Percentiles rank a stretch among this genome's conserved stretches.
phyloP scores from a whole-genome alignment of 164 flowering plant species.

The Stephania japonica region DNA sequence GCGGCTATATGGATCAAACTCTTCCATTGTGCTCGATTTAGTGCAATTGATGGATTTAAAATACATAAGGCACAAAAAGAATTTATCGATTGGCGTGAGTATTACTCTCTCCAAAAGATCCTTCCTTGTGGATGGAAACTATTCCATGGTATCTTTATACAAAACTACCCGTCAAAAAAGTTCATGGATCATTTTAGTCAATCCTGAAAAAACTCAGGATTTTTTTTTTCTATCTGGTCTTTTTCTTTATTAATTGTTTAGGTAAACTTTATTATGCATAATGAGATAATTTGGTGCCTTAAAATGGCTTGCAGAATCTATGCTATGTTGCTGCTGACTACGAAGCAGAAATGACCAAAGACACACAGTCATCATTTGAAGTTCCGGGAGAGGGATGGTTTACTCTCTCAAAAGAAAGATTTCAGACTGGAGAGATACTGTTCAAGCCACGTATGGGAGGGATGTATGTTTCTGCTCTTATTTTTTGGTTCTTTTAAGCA shows the following conservation, averaged over 20 bases:
- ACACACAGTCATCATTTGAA: conserved; percentile 58
- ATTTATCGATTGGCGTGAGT: too few relatives aligned
- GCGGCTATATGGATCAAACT: too few relatives aligned
- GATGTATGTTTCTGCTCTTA: conserved; percentile 47
- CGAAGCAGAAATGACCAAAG: conserved; percentile 69
- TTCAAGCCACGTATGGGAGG: conserved; percentile 84
- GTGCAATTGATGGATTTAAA: too few relatives aligned
- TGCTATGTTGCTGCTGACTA: conserved; percentile 93
- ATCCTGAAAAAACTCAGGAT: not conserved
- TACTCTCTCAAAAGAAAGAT: conserved; percentile 80
- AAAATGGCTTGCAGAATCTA: conserved; percentile 46
- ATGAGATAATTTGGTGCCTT: conserved; percentile 12
- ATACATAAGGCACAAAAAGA: too few relatives aligned
- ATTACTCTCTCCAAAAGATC: too few relatives aligned
- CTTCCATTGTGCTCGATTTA: too few relatives aligned
- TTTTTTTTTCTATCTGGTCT: not conserved
- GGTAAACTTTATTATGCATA: not conserved
- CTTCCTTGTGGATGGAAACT: too few relatives aligned
- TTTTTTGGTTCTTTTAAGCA: conserved; percentile 9
- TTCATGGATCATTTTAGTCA: not conserved
- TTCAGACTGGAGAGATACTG: conserved; percentile 88
- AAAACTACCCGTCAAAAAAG: not conserved
- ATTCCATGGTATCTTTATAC: not conserved
- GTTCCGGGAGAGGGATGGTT: conserved; percentile 55
- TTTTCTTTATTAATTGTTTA: not conserved